These are phyloP conservation scores for Phyllosticta citribraziliensis DNA, from an alignment of 2,329 filamentous ascomycete species.

Conservation along the genomic window DNA sequence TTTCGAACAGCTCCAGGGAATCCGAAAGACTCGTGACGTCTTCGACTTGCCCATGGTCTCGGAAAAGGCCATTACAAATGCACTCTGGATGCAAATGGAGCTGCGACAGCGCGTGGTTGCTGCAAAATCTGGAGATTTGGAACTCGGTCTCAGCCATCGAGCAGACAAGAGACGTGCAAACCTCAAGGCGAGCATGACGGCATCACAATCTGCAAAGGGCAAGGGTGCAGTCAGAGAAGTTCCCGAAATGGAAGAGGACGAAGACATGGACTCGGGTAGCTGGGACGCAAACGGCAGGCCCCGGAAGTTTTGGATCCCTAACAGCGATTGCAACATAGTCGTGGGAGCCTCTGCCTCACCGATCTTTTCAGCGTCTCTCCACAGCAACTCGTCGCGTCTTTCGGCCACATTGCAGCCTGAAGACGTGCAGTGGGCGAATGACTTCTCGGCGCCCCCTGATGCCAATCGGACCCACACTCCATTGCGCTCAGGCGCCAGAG, in stretches of 20 bases:
- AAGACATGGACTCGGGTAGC: conserved; percentile 37
- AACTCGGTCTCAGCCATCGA: conserved; percentile 40
- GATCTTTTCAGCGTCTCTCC: conserved; percentile 38
- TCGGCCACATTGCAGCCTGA: conserved; percentile 44
- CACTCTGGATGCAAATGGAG: conserved; percentile 49
- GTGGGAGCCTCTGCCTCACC: conserved; percentile 46
- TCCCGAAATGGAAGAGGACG: conserved; percentile 17
- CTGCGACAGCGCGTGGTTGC: conserved; percentile 47
- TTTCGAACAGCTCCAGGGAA: conserved; percentile 49
- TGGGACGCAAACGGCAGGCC: conserved; percentile 46
- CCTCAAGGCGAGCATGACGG: not conserved
- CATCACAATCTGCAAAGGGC: conserved; percentile 27
- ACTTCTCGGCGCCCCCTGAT: conserved; percentile 40
- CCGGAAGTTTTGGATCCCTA: conserved; percentile 49
- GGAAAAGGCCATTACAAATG: conserved; percentile 45
- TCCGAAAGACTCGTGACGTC: conserved; percentile 40
- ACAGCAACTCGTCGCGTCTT: conserved; percentile 33
- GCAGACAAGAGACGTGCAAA: conserved; percentile 20
- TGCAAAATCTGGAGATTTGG: conserved; percentile 40
- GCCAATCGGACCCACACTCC: conserved; percentile 20
- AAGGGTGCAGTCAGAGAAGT: conserved; percentile 26
- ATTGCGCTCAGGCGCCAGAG: conserved; percentile 21
- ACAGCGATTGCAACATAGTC: conserved; percentile 45
- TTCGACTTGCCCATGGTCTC: conserved; percentile 46
- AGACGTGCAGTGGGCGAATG: conserved; percentile 46